Conservation (phyloP, 352 stramenopile species). For the Phytophthora ohioensis region DNA sequence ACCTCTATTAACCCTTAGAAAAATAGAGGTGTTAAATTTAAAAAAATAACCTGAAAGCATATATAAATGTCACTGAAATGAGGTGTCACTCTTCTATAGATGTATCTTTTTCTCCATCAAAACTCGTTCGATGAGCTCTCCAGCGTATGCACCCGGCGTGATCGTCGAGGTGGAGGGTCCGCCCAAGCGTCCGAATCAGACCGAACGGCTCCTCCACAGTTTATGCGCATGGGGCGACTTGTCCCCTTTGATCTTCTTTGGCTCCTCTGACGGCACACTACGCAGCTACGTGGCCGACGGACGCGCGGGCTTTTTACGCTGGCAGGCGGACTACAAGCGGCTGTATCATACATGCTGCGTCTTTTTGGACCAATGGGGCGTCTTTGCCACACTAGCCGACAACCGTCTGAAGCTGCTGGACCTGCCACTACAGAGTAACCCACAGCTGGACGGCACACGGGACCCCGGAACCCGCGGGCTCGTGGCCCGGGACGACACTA, state of each 20-base stretch:
- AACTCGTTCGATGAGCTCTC: constrained; percentile 13
- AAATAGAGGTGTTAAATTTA: not conserved
- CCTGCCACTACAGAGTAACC: constrained; percentile 67
- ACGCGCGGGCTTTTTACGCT: constrained; percentile 44
- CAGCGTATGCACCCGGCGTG: constrained; percentile 52
- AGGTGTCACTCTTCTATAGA: not conserved
- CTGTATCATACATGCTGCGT: constrained; percentile 60
- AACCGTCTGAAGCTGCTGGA: constrained; percentile 65
- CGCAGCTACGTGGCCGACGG: constrained; percentile 62
- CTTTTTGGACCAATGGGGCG: constrained; percentile 77
- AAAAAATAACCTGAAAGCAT: not conserved
- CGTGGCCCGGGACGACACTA: constrained; percentile 68
- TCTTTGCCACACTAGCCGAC: constrained; percentile 68
- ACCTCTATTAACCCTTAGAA: no score
- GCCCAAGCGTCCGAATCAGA: constrained; percentile 64
- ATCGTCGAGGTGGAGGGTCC: constrained; percentile 64
- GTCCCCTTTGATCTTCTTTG: constrained; percentile 66
- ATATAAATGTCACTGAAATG: not conserved
- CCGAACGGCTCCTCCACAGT: constrained; percentile 59
- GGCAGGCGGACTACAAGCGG: constrained; percentile 69
- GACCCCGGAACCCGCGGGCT: constrained; percentile 27
- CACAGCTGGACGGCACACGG: constrained; percentile 42
- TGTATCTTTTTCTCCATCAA: constrained; percentile 16
- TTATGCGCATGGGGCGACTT: constrained; percentile 41
- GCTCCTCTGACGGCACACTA: constrained; percentile 62